These are phyloP conservation scores for Aphanomyces cochlioides DNA, from an alignment of 352 stramenopile species.

Conservation along the genomic window DNA sequence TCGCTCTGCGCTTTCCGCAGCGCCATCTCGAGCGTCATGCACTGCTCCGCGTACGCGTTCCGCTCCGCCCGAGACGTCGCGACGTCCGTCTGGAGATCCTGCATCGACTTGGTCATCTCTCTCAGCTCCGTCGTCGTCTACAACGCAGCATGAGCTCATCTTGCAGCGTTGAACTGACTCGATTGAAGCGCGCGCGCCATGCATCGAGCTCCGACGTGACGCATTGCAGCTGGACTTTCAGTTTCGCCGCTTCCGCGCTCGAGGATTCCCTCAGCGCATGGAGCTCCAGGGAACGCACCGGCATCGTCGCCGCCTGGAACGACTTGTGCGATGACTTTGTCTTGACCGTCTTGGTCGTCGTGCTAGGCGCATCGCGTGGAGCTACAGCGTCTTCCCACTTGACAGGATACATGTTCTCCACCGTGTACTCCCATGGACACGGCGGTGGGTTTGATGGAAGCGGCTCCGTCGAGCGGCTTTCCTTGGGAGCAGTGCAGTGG, in stretches of 20 bases:
- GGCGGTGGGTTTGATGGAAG: too few relatives aligned
- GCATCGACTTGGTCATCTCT: background rate
- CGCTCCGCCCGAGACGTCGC: conserved; percentile 1
- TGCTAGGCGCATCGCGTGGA: background rate
- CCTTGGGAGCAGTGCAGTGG: too few relatives aligned
- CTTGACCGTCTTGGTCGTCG: background rate
- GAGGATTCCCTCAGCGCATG: background rate
- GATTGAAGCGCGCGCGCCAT: background rate
- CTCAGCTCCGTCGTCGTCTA: background rate
- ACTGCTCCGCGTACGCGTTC: background rate
- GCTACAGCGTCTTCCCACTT: conserved; percentile 3
- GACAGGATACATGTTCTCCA: conserved; percentile 1
- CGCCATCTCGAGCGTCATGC: background rate
- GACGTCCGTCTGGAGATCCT: background rate
- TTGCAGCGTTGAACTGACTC: background rate
- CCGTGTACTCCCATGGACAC: background rate
- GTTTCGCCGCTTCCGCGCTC: background rate
- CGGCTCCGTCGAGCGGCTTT: too few relatives aligned
- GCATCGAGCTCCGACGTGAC: background rate
- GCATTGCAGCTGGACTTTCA: background rate
- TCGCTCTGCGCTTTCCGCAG: background rate
- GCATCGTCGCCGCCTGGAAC: background rate
- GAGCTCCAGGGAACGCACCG: background rate
- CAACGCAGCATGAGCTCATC: background rate
- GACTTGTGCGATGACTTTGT: background rate